Percentiles rank a stretch among this genome's conserved stretches.
Evolutionary conservation across 1,284 basidiomycete genomes (phyloP).

Genomic region (Heliocybe sulcata): DNA sequence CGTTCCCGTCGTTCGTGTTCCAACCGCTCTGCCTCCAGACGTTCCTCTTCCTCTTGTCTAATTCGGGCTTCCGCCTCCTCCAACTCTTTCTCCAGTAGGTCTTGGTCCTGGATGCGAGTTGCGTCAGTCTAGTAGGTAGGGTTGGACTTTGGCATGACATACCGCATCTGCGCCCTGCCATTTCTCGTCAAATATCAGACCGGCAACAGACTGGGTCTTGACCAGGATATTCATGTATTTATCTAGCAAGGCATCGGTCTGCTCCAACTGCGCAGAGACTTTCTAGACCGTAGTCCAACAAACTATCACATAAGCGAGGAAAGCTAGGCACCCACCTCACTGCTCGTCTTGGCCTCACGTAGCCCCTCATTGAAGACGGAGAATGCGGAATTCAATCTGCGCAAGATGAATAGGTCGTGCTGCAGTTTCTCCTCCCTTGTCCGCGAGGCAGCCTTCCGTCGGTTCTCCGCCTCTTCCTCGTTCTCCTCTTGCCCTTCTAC

Average conservation of each 20-base stretch:
- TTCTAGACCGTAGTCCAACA: conserved; percentile 31
- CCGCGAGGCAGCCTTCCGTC: conserved; percentile 25
- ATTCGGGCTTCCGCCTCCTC: conserved; percentile 37
- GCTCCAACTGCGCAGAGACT: conserved; percentile 52
- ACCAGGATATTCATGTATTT: conserved; percentile 66
- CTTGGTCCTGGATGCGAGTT: conserved; percentile 43
- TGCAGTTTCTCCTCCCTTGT: conserved; percentile 64
- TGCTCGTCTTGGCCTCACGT: conserved; percentile 50
- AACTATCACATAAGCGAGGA: not conserved
- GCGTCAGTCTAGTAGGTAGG: not conserved
- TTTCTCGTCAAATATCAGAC: conserved; percentile 64
- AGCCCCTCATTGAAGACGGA: conserved; percentile 59
- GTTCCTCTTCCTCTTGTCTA: conserved; percentile 43
- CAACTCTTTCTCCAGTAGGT: conserved; percentile 39
- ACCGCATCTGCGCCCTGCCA: conserved; percentile 69
- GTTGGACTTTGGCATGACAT: conserved; percentile 17
- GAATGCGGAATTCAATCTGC: conserved; percentile 64
- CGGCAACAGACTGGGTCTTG: conserved; percentile 57
- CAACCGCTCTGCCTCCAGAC: conserved; percentile 33
- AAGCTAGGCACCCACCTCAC: conserved; percentile 43
- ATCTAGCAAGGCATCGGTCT: conserved; percentile 65
- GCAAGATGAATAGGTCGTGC: conserved; percentile 62
- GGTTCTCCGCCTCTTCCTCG: conserved; percentile 16
- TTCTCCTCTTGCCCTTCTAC: conserved; percentile 12
- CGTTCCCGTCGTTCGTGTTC: conserved; percentile 42